Evolutionary conservation across 345 rosid species (phyloP), one percentile per base, ranked within the genome.

Genomic region (Populus pruinosa): DNA sequence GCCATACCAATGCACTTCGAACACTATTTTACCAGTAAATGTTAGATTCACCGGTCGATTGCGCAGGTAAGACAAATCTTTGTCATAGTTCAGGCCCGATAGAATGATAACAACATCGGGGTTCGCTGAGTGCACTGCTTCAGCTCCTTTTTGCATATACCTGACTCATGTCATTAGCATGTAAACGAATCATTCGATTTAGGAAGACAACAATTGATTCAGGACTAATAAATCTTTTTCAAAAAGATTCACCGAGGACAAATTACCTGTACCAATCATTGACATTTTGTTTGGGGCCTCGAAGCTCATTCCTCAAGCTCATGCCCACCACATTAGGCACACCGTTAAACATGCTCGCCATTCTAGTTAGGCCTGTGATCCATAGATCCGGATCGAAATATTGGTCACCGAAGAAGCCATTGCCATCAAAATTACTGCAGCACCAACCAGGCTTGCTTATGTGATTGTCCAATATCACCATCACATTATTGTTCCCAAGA

Each of bases 381-480:
- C 99, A 96, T 11, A 50, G 71, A 63, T 87, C 89, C 5, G 99
- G 98, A 61, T 88, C 83, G 67, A 96, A 94, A 82, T 84, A 90
- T 14, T 53, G 80, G 80, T 96, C 99, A 25, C 99, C 99, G 71
- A 94, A 92, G 87, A 96, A 96, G n/a, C 99, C 98, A 81, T 92
- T 94, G 67, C 91, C 98, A 27, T 96, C 98, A 39, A 43, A 72
- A 74, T 61, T 85, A 69, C 88, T 80, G 78, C 99, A 94, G 31
- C 99, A 96, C 99, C 99, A 96, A 29, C 97, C 96, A 7, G 99
- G 98, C 71, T 85, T 88, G 82, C 91, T 94, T 55, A 96, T 66
- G 86, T 96, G 98, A 86, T 96, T 94, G 89, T 96, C 99, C 8
- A 92, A 69, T 77, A 96, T 91, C 78, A 92, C 97, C 97, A 94